These are phyloP conservation scores for Spergularia marina DNA, from an alignment of 148 eudicot species.

Conservation along the genomic window DNA sequence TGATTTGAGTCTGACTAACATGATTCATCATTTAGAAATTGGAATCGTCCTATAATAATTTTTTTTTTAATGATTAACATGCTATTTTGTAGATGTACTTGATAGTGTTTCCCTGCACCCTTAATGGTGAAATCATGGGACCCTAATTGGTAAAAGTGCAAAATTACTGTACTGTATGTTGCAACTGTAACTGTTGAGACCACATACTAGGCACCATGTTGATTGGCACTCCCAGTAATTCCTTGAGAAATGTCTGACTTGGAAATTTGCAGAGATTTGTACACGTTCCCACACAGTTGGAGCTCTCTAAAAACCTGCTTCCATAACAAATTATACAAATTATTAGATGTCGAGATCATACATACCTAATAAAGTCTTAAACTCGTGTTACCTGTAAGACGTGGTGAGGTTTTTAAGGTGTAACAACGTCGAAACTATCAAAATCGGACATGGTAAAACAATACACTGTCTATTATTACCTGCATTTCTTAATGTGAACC, in stretches of 20 bases:
- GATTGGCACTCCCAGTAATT: constrained; percentile 61
- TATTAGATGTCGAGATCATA: neutral
- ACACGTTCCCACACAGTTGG: constrained; percentile 90
- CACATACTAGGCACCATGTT: constrained; percentile 91
- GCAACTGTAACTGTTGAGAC: neutral
- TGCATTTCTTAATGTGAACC: constrained; percentile 81
- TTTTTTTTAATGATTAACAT: neutral
- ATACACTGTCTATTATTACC: constrained; percentile 34
- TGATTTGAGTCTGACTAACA: too few species aligned
- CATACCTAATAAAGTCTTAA: too few species aligned
- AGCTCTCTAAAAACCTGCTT: constrained; percentile 77
- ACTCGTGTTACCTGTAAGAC: too few species aligned
- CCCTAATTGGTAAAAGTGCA: constrained; percentile 22
- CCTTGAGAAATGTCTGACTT: constrained; percentile 71
- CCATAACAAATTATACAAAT: neutral
- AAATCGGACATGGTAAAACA: neutral
- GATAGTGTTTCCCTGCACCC: constrained; percentile 25
- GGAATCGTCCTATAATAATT: neutral
- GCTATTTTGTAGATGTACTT: neutral
- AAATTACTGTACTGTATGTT: neutral
- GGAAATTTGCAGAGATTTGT: constrained; percentile 91
- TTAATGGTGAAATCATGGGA: constrained; percentile 30
- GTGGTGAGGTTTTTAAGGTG: too few species aligned
- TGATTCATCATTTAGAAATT: too few species aligned
- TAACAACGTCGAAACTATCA: neutral